Conservation (phyloP, 2,329 filamentous ascomycete species). For the Aspergillus candidus region DNA sequence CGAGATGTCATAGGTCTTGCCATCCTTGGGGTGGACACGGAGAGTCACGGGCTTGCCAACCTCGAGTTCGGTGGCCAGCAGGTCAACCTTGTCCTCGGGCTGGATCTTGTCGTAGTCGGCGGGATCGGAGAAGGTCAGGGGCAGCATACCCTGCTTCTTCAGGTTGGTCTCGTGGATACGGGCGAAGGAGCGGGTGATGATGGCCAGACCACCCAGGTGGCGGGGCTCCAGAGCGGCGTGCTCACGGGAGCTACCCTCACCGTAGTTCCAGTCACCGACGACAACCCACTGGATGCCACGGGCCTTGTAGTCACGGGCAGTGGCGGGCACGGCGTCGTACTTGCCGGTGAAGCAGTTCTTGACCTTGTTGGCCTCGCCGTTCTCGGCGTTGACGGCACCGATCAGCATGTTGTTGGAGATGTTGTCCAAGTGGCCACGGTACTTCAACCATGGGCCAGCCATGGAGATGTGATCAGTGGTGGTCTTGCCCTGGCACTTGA, state of each 20-base stretch:
- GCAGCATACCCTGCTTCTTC: conserved; percentile 99
- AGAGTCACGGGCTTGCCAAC: conserved; percentile 92
- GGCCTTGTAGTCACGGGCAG: conserved; percentile 97
- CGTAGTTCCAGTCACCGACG: conserved; percentile 99
- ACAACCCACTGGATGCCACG: conserved; percentile 97
- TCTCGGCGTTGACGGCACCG: conserved; percentile 91
- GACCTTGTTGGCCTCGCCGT: conserved; percentile 96
- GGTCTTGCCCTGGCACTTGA: conserved; percentile 95
- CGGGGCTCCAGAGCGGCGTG: conserved; percentile 96
- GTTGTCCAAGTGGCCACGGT: conserved; percentile 97
- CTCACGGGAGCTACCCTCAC: conserved; percentile 95
- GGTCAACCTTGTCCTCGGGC: conserved; percentile 85
- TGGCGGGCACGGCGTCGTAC: conserved; percentile 82
- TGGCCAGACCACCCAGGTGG: conserved; percentile 92
- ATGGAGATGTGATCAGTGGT: conserved; percentile 97
- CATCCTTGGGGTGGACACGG: conserved; percentile 84
- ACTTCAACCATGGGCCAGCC: conserved; percentile 96
- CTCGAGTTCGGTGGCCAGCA: conserved; percentile 79
- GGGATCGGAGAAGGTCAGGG: conserved; percentile 87
- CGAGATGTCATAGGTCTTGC: conserved; percentile 71
- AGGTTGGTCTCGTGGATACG: conserved; percentile 99
- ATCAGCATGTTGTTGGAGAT: conserved; percentile 99
- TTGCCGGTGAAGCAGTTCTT: conserved; percentile 82
- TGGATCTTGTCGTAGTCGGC: conserved; percentile 97
- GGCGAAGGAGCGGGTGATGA: conserved; percentile 91